Evolutionary conservation across 148 eudicot genomes (phyloP).

Genomic region (Rhododendron griersonianum): DNA sequence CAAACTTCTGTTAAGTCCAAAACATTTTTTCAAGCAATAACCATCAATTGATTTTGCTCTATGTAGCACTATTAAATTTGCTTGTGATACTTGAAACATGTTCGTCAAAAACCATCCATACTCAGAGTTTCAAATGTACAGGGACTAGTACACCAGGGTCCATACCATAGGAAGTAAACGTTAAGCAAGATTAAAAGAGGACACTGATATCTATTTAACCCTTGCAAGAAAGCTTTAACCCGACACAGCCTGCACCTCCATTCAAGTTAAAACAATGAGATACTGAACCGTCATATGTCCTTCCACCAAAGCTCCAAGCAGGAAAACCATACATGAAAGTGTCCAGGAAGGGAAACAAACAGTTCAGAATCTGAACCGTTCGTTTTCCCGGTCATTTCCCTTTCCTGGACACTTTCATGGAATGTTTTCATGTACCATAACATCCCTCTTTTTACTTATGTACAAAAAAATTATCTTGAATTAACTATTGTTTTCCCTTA

Average conservation of each 20-base stretch:
- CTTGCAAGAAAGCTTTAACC: conserved; percentile 24
- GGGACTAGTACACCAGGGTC: neutral
- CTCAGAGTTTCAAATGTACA: neutral
- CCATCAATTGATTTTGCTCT: neutral
- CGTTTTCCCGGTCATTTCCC: too few relatives aligned
- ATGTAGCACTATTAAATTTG: too few relatives aligned
- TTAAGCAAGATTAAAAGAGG: neutral
- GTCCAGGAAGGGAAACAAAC: too few relatives aligned
- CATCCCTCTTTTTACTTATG: neutral
- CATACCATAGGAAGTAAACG: neutral
- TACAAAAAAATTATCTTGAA: neutral
- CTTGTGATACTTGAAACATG: too few relatives aligned
- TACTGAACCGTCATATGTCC: conserved; percentile 30
- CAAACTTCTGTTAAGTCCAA: neutral
- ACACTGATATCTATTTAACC: neutral
- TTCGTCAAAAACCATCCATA: neutral
- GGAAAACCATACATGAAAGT: conserved; percentile 2
- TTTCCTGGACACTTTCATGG: too few relatives aligned
- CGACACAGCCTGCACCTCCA: conserved; percentile 36
- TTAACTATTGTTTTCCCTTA: neutral
- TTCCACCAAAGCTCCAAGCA: conserved; percentile 95
- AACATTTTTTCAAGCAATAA: neutral
- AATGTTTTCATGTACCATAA: too few relatives aligned
- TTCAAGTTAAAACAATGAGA: conserved; percentile 90
- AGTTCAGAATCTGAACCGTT: too few relatives aligned